Percentiles rank a stretch among this genome's conserved stretches.
phyloP scores from a whole-genome alignment of 1,139 yeast species.

The Suzukiozyma palmioleophila region DNA sequence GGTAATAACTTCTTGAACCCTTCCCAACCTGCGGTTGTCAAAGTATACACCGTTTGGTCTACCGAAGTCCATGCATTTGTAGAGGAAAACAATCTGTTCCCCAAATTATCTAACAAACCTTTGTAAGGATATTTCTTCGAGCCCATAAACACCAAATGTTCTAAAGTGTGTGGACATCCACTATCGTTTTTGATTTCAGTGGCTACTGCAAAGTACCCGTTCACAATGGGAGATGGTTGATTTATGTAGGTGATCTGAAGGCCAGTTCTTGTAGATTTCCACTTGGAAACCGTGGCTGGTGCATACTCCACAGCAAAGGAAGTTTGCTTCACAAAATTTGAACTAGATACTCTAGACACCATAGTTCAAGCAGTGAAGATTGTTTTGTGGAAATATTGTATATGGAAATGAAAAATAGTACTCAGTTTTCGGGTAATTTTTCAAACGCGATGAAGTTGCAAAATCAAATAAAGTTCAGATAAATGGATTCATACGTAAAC shows the following conservation, averaged over 20 bases:
- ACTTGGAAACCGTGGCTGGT: slow-evolving; percentile 60
- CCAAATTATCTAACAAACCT: slow-evolving; percentile 83
- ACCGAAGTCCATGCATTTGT: slow-evolving; percentile 98
- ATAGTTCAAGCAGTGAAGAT: neutral
- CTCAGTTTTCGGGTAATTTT: too few relatives aligned
- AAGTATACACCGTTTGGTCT: slow-evolving; percentile 91
- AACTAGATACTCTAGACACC: slow-evolving; percentile 4
- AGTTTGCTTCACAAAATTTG: slow-evolving; percentile 38
- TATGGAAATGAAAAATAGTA: too few relatives aligned
- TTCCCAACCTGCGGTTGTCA: slow-evolving; percentile 94
- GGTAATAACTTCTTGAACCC: slow-evolving; percentile 85
- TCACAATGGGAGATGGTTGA: slow-evolving; percentile 84
- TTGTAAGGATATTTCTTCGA: slow-evolving; percentile 85
- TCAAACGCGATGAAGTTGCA: too few relatives aligned
- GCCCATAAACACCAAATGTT: slow-evolving; percentile 94
- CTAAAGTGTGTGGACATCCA: slow-evolving; percentile 94
- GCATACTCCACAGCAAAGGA: slow-evolving; percentile 59
- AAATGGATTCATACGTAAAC: too few relatives aligned
- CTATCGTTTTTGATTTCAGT: slow-evolving; percentile 84
- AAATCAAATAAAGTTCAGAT: too few relatives aligned
- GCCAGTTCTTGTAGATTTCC: slow-evolving; percentile 77
- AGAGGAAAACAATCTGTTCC: slow-evolving; percentile 76
- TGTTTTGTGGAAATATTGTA: too few relatives aligned
- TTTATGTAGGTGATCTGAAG: slow-evolving; percentile 72
- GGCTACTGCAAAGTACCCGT: slow-evolving; percentile 92